phyloP scores from a whole-genome alignment of 2,329 filamentous ascomycete genomes.

The Biscogniauxia marginata region DNA sequence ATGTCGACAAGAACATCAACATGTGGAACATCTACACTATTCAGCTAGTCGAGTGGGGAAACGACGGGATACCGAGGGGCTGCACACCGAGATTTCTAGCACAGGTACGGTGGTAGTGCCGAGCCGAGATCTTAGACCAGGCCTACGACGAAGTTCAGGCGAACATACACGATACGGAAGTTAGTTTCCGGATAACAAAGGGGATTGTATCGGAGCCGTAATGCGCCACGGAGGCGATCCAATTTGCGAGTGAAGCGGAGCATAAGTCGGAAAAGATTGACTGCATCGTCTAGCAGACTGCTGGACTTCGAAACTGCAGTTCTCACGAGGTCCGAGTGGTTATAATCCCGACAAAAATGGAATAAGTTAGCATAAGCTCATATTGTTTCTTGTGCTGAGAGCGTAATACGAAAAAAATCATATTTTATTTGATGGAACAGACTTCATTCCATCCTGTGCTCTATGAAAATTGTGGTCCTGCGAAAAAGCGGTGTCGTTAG shows the following conservation, averaged over 20 bases:
- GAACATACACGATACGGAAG: conserved; percentile 7
- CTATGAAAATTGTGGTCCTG: too few species aligned
- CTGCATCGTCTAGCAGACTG: conserved; percentile 10
- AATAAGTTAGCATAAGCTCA: too few species aligned
- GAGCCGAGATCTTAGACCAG: conserved; percentile 3
- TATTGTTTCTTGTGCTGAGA: too few species aligned
- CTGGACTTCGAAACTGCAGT: neutral
- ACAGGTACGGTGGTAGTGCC: conserved; percentile 7
- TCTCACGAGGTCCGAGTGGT: neutral
- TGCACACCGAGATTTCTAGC: conserved; percentile 3
- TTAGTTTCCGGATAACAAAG: conserved; percentile 13
- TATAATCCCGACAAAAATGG: too few species aligned
- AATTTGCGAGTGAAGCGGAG: neutral
- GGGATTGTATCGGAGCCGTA: conserved; percentile 7
- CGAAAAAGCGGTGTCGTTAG: too few species aligned
- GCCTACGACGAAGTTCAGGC: conserved; percentile 6
- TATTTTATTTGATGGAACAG: too few species aligned
- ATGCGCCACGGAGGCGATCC: conserved; percentile 12
- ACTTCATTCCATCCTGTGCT: too few species aligned
- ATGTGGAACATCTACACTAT: neutral
- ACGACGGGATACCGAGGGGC: conserved; percentile 2
- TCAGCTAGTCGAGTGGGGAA: conserved; percentile 12
- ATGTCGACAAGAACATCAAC: neutral
- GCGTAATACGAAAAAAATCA: too few species aligned
- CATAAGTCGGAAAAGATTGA: conserved; percentile 8